Conservation (phyloP, 495 filamentous ascomycete species). For the Daldinia bambusicola region DNA sequence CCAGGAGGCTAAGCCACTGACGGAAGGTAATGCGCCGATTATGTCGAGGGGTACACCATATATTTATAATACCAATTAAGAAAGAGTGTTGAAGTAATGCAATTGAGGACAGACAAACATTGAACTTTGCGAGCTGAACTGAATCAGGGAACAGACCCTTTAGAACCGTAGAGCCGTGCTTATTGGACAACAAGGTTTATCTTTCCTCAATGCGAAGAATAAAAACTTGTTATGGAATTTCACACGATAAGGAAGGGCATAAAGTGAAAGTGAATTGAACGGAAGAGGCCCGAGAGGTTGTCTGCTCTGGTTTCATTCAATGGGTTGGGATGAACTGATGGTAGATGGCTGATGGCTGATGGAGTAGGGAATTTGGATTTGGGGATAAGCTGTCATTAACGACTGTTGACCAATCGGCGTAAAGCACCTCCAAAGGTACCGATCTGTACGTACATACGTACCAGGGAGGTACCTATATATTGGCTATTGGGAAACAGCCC, state of each 20-base stretch:
- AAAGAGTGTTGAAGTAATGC: slow-evolving; percentile 18
- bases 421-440: slow-evolving; percentile 1
- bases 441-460: slow-evolving; percentile 3
- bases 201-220: not conserved
- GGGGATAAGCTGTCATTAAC: slow-evolving; percentile 46
- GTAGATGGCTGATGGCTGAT: slow-evolving; percentile 12
- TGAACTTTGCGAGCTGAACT: slow-evolving; percentile 24
- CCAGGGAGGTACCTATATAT: slow-evolving; percentile 4
- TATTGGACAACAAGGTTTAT: slow-evolving; percentile 14
- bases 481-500: not conserved
- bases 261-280: slow-evolving; percentile 35
- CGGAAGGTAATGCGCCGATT: slow-evolving; percentile 42
- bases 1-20: slow-evolving; percentile 39
- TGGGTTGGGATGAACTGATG: slow-evolving; percentile 13
- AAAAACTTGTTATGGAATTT: slow-evolving; percentile 20
- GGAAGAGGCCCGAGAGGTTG: not conserved
- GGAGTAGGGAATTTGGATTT: slow-evolving; percentile 29
- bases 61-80: slow-evolving; percentile 22
- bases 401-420: slow-evolving; percentile 33
- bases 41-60: slow-evolving; percentile 27
- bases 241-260: slow-evolving; percentile 9
- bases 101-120: slow-evolving; percentile 10
- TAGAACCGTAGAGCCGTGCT: not conserved
- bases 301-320: slow-evolving; percentile 5
- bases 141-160: slow-evolving; percentile 4